Conservation (phyloP, 768 basidiomycete genomes). For the Phanerochaete sordida region DNA sequence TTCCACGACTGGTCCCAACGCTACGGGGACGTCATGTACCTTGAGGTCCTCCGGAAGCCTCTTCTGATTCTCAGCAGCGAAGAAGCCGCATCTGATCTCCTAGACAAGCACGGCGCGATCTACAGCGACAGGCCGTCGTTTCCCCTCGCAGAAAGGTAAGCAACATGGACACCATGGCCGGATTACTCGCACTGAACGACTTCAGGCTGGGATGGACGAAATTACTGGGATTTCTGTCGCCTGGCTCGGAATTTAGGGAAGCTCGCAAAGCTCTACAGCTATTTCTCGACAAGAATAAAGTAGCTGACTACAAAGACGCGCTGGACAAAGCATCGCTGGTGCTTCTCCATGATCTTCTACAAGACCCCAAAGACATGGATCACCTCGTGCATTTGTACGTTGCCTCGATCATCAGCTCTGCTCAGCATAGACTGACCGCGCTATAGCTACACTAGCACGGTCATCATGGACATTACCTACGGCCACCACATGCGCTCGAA, state of each 20-base stretch:
- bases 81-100: conserved; percentile 29
- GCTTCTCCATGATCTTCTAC: neutral
- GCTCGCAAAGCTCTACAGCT: neutral
- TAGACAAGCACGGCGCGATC: conserved; percentile 33
- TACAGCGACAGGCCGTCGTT: conserved; percentile 38
- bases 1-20: conserved; percentile 31
- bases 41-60: conserved; percentile 28
- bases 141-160: conserved; percentile 17
- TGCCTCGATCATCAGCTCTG: no score
- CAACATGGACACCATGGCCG: neutral
- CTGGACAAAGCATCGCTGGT: neutral
- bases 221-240: neutral
- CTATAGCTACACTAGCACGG: conserved; percentile 20
- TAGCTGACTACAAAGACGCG: no score
- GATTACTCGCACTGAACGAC: neutral
- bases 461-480: conserved; percentile 30
- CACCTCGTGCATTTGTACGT: no score
- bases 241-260: neutral
- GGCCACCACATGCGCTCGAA: conserved; percentile 27
- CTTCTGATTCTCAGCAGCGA: conserved; percentile 32
- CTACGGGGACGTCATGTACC: conserved; percentile 33
- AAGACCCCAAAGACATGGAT: neutral
- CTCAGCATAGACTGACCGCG: no score
- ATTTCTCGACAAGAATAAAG: no score
- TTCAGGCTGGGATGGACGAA: conserved; percentile 16